Conservation (phyloP, 1,139 yeast genomes). For the Taphrina confusa region DNA sequence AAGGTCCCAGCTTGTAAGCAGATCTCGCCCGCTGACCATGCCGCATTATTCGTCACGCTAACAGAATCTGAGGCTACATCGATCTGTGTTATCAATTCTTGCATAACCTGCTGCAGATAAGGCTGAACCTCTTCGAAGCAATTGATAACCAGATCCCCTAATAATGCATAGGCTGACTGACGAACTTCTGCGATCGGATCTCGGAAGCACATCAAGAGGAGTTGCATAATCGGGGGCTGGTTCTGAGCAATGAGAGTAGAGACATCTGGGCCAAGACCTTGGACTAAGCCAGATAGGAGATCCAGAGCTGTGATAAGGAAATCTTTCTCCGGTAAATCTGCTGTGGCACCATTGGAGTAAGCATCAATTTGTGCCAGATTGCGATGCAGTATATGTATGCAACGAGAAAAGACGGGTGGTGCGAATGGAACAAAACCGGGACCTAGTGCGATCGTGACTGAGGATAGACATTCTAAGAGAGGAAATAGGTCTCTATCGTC, state of each 20-base stretch:
- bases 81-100: constrained; percentile 59
- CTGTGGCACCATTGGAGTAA: constrained; percentile 65
- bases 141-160: constrained; percentile 81
- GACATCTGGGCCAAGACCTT: constrained; percentile 73
- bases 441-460: constrained; percentile 84
- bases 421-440: constrained; percentile 88
- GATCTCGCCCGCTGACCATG: constrained; percentile 92
- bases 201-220: constrained; percentile 69
- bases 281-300: constrained; percentile 85
- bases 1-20: constrained; percentile 60
- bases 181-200: constrained; percentile 83
- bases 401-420: constrained; percentile 79
- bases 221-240: constrained; percentile 57
- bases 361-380: constrained; percentile 69
- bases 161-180: constrained; percentile 84
- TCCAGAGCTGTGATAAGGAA: constrained; percentile 87
- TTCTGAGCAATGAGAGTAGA: constrained; percentile 54
- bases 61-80: constrained; percentile 60
- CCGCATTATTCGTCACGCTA: constrained; percentile 81
- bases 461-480: constrained; percentile 84
- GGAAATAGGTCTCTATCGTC: constrained; percentile 88
- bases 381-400: constrained; percentile 65
- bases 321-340: constrained; percentile 83
- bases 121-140: constrained; percentile 63
- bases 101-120: constrained; percentile 59